A percentile compares a stretch with the other conserved stretches of the same genome.
phyloP scores from a whole-genome alignment of 2,329 filamentous ascomycete genomes.

The Talaromyces verruculosus region DNA sequence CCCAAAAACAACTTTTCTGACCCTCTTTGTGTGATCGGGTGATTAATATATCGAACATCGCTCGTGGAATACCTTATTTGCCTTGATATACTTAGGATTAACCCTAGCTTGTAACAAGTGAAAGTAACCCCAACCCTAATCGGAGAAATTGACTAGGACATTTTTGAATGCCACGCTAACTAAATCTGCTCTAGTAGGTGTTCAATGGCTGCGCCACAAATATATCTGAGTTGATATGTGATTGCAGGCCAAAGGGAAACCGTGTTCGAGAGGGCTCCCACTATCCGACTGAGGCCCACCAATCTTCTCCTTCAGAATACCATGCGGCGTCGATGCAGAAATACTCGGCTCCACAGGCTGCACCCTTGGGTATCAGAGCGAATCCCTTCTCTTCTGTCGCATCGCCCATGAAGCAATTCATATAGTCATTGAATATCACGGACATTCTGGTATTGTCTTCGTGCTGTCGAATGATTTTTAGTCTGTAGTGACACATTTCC shows the following conservation, averaged over 20 bases:
- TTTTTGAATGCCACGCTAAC: too few relatives aligned
- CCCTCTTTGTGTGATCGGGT: not conserved
- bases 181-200: too few relatives aligned
- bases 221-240: too few relatives aligned
- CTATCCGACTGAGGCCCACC: slow-evolving; percentile 41
- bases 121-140: too few relatives aligned
- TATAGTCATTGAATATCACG: slow-evolving; percentile 44
- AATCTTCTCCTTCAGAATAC: slow-evolving; percentile 39
- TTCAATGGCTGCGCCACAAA: too few relatives aligned
- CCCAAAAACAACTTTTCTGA: not conserved
- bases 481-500: slow-evolving; percentile 33
- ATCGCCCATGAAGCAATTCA: slow-evolving; percentile 45
- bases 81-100: too few relatives aligned
- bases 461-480: slow-evolving; percentile 32
- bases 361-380: slow-evolving; percentile 32
- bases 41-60: not conserved
- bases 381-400: slow-evolving; percentile 37
- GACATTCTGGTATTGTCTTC: slow-evolving; percentile 32
- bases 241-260: slow-evolving; percentile 35
- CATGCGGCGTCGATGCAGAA: slow-evolving; percentile 42
- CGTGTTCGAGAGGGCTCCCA: slow-evolving; percentile 37
- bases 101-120: too few relatives aligned
- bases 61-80: not conserved
- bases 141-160: too few relatives aligned
- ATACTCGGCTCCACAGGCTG: slow-evolving; percentile 33